Conservation (phyloP, 305 asterid genomes). For the Petunia hybrid region DNA sequence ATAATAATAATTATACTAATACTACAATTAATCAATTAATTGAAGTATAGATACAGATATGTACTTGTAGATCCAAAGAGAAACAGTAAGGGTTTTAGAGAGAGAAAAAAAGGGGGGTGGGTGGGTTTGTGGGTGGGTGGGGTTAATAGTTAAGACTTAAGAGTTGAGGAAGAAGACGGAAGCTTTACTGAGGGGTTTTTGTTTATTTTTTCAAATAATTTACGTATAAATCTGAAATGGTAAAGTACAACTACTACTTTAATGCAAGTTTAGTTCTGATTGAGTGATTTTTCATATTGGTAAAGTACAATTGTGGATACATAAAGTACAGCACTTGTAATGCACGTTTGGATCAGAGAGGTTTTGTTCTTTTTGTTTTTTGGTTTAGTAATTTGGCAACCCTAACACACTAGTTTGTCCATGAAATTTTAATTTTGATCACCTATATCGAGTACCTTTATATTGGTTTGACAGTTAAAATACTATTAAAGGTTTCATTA, state of each 20-base stretch:
- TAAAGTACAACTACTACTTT: neutral
- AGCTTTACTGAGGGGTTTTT: conserved; percentile 55
- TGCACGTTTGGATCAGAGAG: neutral
- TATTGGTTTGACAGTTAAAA: too few relatives aligned
- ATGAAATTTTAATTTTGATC: too few relatives aligned
- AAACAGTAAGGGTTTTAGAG: conserved; percentile 32
- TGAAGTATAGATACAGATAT: conserved; percentile 23
- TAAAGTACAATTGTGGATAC: neutral
- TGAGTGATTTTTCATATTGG: too few relatives aligned
- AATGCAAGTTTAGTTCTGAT: too few relatives aligned
- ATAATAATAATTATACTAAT: conserved; percentile 35
- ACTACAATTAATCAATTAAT: conserved; percentile 21
- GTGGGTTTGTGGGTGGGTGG: conserved; percentile 20
- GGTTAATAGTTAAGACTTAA: conserved; percentile 36
- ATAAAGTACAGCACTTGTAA: neutral
- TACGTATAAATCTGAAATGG: neutral
- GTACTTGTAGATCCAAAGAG: conserved; percentile 46
- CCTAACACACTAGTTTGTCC: neutral
- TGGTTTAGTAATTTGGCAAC: too few relatives aligned
- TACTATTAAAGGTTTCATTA: neutral
- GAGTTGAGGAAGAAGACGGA: conserved; percentile 48
- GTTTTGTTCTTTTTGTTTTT: too few relatives aligned
- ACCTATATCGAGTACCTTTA: neutral
- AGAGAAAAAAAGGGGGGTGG: conserved; percentile 39
- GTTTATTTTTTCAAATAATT: neutral